Base-by-base conservation (phyloP, 768 basidiomycete species). In the Leucosporidium creatinivorum region DNA sequence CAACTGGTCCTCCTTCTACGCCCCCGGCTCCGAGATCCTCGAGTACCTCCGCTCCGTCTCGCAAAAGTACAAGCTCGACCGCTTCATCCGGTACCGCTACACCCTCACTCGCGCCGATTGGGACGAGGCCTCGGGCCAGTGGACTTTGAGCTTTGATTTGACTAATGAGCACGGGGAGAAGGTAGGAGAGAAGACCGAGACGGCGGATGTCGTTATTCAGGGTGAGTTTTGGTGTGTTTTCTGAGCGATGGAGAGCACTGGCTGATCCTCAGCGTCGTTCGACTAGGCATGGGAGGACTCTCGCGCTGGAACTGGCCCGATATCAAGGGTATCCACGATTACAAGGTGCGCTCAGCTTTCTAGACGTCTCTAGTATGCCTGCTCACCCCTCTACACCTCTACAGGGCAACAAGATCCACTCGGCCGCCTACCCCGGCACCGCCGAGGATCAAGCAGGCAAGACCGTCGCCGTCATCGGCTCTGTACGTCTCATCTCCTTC, bases 231-330 rank as follows among this genome's bases (percentile, higher is more conserved):
- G n/a, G 15, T 13, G 39, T 3, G 39, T 13, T 10, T 44, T 17
- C 2, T 17, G 39, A 44, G 39, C 39, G 8, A 2, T 44, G 15
- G 2, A 12, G 39, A 44, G 39, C 13, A 2, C 13, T 15, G 3
- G 39, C 39, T 44, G 39, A 44, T 13, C 15, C 39, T n/a, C n/a
- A n/a, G n/a, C n/a, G n/a, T n/a, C n/a, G 39, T 13, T 17, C 39
- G 39, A 44, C 3, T 17, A 44, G 39, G 81, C n/a, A 76, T 83
- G 25, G 85, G 85, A 5, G 66, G 75, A 18, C 50, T 76, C 17
- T 85, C 83, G 58, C 77, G 84, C 10, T 87, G 85, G 85, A 79
- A 81, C 31, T 87, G 86, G 87, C 87, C 87, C 3, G 82, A 85
- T 54, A 86, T 88, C 54, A 75, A 79, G 13, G 86, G 86, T 5